Evolutionary conservation across 75 land plant species (phyloP).

Genomic region (Cupressus sempervirens): DNA sequence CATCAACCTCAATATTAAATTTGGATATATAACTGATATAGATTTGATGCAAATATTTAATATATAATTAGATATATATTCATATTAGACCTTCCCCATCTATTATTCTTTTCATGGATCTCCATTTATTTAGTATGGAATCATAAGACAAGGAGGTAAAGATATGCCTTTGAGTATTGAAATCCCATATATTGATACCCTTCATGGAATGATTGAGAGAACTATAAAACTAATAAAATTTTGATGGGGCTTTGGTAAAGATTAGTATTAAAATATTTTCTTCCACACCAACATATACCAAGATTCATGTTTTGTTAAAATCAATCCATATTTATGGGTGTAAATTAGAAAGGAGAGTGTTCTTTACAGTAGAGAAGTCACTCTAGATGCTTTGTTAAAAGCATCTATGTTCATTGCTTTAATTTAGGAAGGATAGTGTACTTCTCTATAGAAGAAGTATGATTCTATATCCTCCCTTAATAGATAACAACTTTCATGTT

Average conservation of each 20-base stretch:
- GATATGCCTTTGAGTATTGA: not conserved
- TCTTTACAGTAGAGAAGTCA: no score
- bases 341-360: no score
- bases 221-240: not conserved
- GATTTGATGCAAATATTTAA: no score
- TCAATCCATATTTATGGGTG: not conserved
- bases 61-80: slow-evolving; percentile 1
- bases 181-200: not conserved
- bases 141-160: not conserved
- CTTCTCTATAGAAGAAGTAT: no score
- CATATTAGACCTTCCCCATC: not conserved
- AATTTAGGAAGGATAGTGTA: no score
- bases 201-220: not conserved
- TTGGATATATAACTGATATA: no score
- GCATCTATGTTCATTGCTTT: no score
- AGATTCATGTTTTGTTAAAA: not conserved
- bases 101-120: slow-evolving; percentile 4
- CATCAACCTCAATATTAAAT: no score
- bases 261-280: not conserved
- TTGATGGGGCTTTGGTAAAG: not conserved
- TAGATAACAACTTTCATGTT: no score
- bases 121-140: not conserved
- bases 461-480: no score
- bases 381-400: no score
- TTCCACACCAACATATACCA: not conserved